Evolutionary conservation across 2,329 filamentous ascomycete species (phyloP), one percentile per base, ranked within the genome.

Genomic region (Trichoderma sp.): DNA sequence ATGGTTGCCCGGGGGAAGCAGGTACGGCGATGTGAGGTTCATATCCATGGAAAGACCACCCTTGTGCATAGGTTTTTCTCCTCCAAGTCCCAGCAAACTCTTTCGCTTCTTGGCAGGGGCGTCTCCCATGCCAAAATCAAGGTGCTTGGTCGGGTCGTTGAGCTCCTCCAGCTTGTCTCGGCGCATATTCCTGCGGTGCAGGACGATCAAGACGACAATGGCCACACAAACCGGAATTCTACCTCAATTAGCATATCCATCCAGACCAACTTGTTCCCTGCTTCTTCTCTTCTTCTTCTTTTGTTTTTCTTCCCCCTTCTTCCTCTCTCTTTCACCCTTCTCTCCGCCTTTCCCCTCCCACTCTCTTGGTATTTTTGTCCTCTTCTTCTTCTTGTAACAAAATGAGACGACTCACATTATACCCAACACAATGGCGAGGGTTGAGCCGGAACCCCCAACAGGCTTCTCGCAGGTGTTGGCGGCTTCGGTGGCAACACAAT

Each of bases 51-150:
- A 92, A 64, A 92, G 81, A 76, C 91, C 83, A 62, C 83, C 82
- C 65, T 81, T 80, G 75, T 83, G 82, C 43, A 77, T 74, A 26
- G 83, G 81, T 79, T 90, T 90, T 78, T 93, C 86, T 30, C 84
- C 86, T 60, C 81, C 90, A 34, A 82, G 80, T 60, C 81, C 73
- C 24, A 79, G 60, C 76, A 76, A 80, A 32, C 80, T 80, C 73
- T 77, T 79, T 60, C 79, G 74, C 62, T 77, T 78, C 76, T 81
- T 82, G 18, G 82, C 75, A 85, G 75, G 79, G 68, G 84, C 81
- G 71, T 92, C 83, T 47, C 83, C 93, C 78, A 98, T 82, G 43
- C 96, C 96, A 79, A 98, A 99, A 81, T 99, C 96, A 79, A 98
- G 87, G 0, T 94, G 96, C 79, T 92, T 95, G 82, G 97, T 93